Percentiles rank a stretch among this genome's conserved stretches.
These are phyloP conservation scores for Rubia peregrina DNA, from an alignment of 305 asterid species.

Conservation along the genomic window DNA sequence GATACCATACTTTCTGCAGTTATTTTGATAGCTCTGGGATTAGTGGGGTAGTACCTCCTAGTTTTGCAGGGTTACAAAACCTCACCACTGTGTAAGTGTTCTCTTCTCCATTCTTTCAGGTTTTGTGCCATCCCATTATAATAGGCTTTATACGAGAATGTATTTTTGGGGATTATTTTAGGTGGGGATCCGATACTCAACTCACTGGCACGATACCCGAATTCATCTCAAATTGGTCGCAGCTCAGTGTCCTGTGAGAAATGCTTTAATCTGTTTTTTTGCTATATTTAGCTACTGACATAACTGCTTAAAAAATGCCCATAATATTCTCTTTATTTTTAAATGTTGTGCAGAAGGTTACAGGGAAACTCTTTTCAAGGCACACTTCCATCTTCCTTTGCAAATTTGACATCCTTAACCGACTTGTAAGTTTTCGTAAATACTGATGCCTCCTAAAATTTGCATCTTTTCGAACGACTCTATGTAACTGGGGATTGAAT, in stretches of 20 bases:
- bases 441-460: conserved; percentile 2
- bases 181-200: conserved; percentile 50
- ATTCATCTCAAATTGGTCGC: conserved; percentile 63
- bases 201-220: conserved; percentile 64
- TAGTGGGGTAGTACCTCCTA: conserved; percentile 52
- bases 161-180: conserved; percentile 24
- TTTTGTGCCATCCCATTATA: conserved; percentile 5
- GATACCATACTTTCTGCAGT: conserved; percentile 27
- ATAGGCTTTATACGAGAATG: conserved; percentile 14
- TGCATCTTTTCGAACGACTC: neutral
- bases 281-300: neutral
- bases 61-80: conserved; percentile 44
- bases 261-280: neutral
- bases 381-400: conserved; percentile 58
- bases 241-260: conserved; percentile 29
- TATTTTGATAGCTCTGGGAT: conserved; percentile 58
- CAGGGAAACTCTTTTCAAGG: conserved; percentile 83
- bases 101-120: conserved; percentile 4
- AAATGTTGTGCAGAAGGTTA: conserved; percentile 46
- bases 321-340: conserved; percentile 6
- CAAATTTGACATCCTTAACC: conserved; percentile 49
- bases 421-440: conserved; percentile 41
- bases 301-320: neutral
- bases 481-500: conserved; percentile 5
- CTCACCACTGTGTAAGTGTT: conserved; percentile 44